Evolutionary conservation across 495 filamentous ascomycete species (phyloP), one percentile per base, ranked within the genome.

Genomic region (Neurospora discreta): DNA sequence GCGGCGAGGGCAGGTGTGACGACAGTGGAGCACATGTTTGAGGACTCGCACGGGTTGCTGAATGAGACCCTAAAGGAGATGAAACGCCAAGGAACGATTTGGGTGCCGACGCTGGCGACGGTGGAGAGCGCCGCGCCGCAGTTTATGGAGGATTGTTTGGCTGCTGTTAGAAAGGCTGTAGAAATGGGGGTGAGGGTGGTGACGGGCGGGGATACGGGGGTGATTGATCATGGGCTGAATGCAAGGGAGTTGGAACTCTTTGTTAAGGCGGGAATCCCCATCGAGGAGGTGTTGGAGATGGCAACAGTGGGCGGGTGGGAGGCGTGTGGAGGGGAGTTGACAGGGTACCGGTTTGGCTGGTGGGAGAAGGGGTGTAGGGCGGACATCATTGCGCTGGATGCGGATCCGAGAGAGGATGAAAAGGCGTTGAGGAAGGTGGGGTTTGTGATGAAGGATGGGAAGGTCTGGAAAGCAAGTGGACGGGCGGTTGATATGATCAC

Each of bases 371-470:
- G 85, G 0, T 82, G 77, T 58, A 75, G 81, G 9, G 86, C 85
- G 6, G 86, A 87, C 78, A 78, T 88, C 7, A 79, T 87, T 65
- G 84, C 81, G 9, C 68, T 84, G 23, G 80, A 81, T 6, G 75
- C 80, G 0, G 79, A 83, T 43, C 79, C 82, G 18, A 75, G 77
- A 36, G 46, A 73, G 36, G 82, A 85, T 33, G 36, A 69, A 0
- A 73, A 75, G 40, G 82, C 83, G 26, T 70, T 87, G 41, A 78
- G 85, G 69, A 83, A 80, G 70, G 84, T 86, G 39, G 77, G 75
- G 68, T 86, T 85, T 73, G 85, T 86, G 20, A 86, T 87, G 85
- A 86, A 86, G 71, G 84, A 86, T 70, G 84, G 79, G 2, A 75
- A 70, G 68, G 78, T 85, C 16, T 86, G 83, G 78, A 80, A 80